Conservation (phyloP, 2,329 filamentous ascomycete species). For the Aspergillus fructus region DNA sequence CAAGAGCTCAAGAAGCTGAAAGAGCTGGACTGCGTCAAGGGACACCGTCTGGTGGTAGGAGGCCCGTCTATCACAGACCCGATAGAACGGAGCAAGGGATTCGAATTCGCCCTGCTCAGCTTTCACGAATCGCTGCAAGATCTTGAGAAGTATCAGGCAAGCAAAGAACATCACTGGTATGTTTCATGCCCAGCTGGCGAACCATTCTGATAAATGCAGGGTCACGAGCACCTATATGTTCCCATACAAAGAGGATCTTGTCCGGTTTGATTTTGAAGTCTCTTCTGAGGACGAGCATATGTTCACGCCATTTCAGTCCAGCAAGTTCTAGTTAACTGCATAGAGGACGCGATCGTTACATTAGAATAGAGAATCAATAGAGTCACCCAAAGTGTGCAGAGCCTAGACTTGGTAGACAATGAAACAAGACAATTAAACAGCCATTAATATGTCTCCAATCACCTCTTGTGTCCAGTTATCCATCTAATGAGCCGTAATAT, state of each 20-base stretch:
- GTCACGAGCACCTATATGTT: constrained; percentile 6
- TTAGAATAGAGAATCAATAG: no score
- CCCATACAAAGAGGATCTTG: constrained; percentile 5
- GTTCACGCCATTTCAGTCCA: neutral
- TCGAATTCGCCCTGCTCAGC: constrained; percentile 3
- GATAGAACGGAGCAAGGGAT: constrained; percentile 5
- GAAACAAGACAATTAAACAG: no score
- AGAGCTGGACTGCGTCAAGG: constrained; percentile 3
- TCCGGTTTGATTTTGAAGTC: constrained; percentile 10
- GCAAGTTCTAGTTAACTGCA: no score
- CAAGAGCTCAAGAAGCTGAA: constrained; percentile 1
- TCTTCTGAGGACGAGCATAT: constrained; percentile 8
- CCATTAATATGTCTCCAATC: no score
- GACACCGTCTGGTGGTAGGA: constrained; percentile 2
- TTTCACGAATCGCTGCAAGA: constrained; percentile 3
- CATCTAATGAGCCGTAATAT: no score
- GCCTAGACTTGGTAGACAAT: no score
- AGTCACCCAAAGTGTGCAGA: no score
- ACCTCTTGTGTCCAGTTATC: no score
- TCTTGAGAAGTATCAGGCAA: constrained; percentile 3
- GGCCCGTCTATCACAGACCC: constrained; percentile 2
- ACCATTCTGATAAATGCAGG: neutral
- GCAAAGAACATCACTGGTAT: constrained; percentile 6
- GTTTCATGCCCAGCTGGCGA: neutral
- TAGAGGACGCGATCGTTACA: no score